Base-by-base conservation (phyloP, 495 filamentous ascomycete genomes). In the Penicillium cinerascens region DNA sequence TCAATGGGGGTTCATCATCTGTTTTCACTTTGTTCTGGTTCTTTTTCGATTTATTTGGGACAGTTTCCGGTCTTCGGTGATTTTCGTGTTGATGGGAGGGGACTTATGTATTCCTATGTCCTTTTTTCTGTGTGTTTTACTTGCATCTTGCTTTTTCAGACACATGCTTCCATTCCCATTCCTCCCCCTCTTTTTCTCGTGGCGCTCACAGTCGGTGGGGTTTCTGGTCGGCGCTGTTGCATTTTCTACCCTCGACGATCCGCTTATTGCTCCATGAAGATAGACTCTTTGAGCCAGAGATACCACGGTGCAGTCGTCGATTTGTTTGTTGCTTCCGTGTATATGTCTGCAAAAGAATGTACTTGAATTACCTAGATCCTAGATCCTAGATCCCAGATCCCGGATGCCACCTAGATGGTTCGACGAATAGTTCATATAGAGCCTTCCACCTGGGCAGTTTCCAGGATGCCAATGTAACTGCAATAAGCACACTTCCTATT, bases 241-340 rank as follows among this genome's bases (percentile, higher is more conserved):
- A 67, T 71, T 71, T 64, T 39, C 37, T 60, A 53, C 51, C 52
- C 42, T 67, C 60, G 57, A 68, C 61, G 48, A 61, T 54, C 42
- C 58, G 46, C 56, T 49, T 66, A 56, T 61, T 65, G 57, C 65
- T 68, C 66, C 63, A 64, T 63, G 67, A 73, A 33, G 62, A 75
- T 75, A 74, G 73, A 77, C 61, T 59, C 64, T 9, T 68, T 68
- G 66, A 71, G 72, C 70, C 63, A 70, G 69, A 71, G 73, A 77
- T 75, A 75, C 71, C 73, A 74, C 65, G 64, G 66, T 68, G 60
- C 69, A 69, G 62, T 65, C 63, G 46, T 66, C 49, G 44, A 56
- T 65, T 53, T 42, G 27, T 36, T 56, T 22, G 45, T 40, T 47
- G 45, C n/a, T 38, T 46, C 29, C 45, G 40, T 59, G 56, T 56